Evolutionary conservation across 495 filamentous ascomycete genomes (phyloP).

Genomic region (Penicillium verhagenii): DNA sequence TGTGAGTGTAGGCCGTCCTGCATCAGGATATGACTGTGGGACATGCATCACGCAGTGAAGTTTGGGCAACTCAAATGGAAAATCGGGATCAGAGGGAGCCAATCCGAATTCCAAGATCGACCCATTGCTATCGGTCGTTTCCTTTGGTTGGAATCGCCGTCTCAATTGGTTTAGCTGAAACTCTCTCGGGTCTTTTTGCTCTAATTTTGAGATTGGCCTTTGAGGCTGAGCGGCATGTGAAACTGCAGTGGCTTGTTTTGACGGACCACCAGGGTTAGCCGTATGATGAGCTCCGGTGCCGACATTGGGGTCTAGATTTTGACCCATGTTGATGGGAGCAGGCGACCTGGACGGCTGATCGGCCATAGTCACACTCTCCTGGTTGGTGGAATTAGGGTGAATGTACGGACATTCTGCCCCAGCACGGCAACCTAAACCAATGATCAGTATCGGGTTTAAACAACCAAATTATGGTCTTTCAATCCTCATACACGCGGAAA

Average conservation of each 20-base stretch:
- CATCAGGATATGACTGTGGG: constrained; percentile 58
- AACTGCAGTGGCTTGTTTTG: constrained; percentile 9
- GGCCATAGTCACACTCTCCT: constrained; percentile 6
- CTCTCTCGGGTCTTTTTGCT: constrained; percentile 65
- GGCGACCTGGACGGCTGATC: constrained; percentile 10
- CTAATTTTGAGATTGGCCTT: constrained; percentile 64
- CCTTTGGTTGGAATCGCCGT: constrained; percentile 65
- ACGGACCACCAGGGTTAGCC: constrained; percentile 5
- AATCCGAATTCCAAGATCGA: constrained; percentile 63
- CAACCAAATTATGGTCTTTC: neutral
- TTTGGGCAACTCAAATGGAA: constrained; percentile 72
- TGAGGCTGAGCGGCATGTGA: constrained; percentile 37
- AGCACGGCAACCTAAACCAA: constrained; percentile 38
- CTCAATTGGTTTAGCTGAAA: constrained; percentile 78
- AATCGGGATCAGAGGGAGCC: constrained; percentile 82
- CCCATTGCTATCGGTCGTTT: constrained; percentile 51
- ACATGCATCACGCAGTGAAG: constrained; percentile 73
- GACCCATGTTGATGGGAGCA: neutral
- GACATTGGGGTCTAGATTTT: constrained; percentile 6
- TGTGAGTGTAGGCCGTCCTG: constrained; percentile 53
- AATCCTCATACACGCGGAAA: neutral
- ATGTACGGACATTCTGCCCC: constrained; percentile 42
- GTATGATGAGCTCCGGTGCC: constrained; percentile 12
- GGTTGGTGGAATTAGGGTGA: constrained; percentile 29
- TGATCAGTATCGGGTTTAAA: constrained; percentile 18